Evolutionary conservation across 1,284 basidiomycete species (phyloP).

Genomic region (Ustilago xerochloae): DNA sequence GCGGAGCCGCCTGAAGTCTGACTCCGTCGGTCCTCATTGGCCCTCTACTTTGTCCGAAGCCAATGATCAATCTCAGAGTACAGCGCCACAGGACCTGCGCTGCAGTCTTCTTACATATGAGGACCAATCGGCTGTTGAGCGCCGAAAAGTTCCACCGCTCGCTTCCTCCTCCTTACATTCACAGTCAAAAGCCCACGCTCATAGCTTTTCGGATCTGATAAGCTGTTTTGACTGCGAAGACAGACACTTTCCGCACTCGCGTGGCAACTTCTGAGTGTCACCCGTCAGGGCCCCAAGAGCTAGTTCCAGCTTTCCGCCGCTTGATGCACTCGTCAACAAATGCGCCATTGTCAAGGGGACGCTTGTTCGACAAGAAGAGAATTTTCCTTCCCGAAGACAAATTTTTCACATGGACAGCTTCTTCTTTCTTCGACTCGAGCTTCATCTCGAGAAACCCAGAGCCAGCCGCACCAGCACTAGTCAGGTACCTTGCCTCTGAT

Average conservation of each 20-base stretch:
- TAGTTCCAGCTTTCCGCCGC: background rate
- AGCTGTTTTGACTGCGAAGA: background rate
- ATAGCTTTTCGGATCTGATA: background rate
- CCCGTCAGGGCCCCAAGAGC: no score
- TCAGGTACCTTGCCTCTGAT: no score
- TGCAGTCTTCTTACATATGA: background rate
- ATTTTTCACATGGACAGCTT: no score
- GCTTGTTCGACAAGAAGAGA: background rate
- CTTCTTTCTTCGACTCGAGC: no score
- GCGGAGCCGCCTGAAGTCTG: slow-evolving; percentile 4
- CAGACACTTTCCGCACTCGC: background rate
- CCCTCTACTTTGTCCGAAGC: no score
- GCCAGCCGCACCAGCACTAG: no score
- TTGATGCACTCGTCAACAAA: slow-evolving; percentile 8
- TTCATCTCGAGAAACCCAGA: no score
- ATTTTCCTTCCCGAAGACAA: background rate
- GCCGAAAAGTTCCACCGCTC: background rate
- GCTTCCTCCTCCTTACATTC: background rate
- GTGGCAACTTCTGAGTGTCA: no score
- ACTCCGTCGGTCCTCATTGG: slow-evolving; percentile 8
- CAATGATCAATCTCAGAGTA: no score
- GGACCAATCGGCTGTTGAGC: slow-evolving; percentile 1
- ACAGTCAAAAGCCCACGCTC: background rate
- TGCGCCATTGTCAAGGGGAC: background rate
- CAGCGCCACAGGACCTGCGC: no score